Conservation (phyloP, 495 filamentous ascomycete genomes). For the Melanomma pulvis-pyrius region DNA sequence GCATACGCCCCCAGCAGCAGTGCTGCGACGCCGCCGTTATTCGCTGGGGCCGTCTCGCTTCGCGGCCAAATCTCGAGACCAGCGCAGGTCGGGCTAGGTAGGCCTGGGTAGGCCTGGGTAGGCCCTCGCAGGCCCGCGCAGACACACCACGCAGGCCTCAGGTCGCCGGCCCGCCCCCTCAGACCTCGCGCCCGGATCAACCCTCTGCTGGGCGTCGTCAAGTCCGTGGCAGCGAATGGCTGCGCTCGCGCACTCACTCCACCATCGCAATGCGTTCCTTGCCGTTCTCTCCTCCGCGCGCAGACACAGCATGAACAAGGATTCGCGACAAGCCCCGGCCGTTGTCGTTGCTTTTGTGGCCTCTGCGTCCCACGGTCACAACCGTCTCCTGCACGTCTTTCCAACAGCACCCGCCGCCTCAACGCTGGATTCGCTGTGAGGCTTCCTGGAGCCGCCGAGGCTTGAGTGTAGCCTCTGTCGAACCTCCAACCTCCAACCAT, state of each 20-base stretch:
- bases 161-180: neutral
- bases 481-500: conserved; percentile 14
- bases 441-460: conserved; percentile 42
- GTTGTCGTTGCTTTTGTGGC: conserved; percentile 32
- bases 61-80: neutral
- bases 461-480: conserved; percentile 31
- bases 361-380: conserved; percentile 26
- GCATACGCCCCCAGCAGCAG: conserved; percentile 8
- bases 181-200: conserved; percentile 9
- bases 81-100: conserved; percentile 16
- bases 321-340: conserved; percentile 24
- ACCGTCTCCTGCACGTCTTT: conserved; percentile 29
- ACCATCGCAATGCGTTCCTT: neutral
- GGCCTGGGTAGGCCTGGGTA: neutral
- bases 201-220: neutral
- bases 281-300: neutral
- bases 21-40: conserved; percentile 9
- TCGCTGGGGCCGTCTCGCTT: conserved; percentile 18
- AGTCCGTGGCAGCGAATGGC: conserved; percentile 30
- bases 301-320: conserved; percentile 22
- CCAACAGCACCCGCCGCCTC: conserved; percentile 16
- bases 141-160: too few species aligned
- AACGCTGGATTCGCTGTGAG: conserved; percentile 32
- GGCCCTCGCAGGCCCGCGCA: too few species aligned
- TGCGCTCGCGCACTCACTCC: neutral